Evolutionary conservation across 1,139 yeast genomes (phyloP), one percentile per base, ranked within the genome.

Genomic region (Pichia sp.): DNA sequence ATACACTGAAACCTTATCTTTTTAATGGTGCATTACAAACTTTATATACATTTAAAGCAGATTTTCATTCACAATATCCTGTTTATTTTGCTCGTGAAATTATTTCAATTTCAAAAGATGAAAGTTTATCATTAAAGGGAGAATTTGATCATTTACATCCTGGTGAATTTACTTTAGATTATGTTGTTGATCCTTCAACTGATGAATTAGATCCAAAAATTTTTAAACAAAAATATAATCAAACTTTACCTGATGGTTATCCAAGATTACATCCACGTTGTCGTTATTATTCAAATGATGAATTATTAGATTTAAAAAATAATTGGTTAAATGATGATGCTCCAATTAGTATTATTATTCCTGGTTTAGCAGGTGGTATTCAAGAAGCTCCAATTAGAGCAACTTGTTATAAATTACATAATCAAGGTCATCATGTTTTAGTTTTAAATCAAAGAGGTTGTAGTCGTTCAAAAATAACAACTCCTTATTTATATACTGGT

Each of bases 341-440:
- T 48, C 96, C 96, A 3, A 68, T 89, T 49, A 76, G 84, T 34
- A 75, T 89, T 26, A 71, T 85, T 25, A 67, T 82, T 44, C 97
- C 90, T 62, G 97, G 97, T 0, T 74, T 90, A 38, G 90, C 87
- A 8, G 97, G 97, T 39, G 97, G 97, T 1, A 83, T 95, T 33
- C 95, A 87, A 61, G 97, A 90, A 62, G 81, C 92, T 8, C 81
- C 87, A 58, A 83, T 89, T 49, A 77, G 96, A 53, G 80, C 89
- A 46, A 67, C 81, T 47, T 74, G 73, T 29, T 68, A 72, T 46
- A 58, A 64, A 30, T 54, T 72, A 35, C 64, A 75, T 58, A 41
- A 51, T 25, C 48, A 53, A 7, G 58, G 58, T 35, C 75, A 78
- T 70, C 92, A 86, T 56, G 77, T 79, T 11, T 83, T 83, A 8